Percentiles rank a stretch among this genome's conserved stretches.
Evolutionary conservation across 495 filamentous ascomycete species (phyloP).

Genomic region (Parachaetomium inaequale): DNA sequence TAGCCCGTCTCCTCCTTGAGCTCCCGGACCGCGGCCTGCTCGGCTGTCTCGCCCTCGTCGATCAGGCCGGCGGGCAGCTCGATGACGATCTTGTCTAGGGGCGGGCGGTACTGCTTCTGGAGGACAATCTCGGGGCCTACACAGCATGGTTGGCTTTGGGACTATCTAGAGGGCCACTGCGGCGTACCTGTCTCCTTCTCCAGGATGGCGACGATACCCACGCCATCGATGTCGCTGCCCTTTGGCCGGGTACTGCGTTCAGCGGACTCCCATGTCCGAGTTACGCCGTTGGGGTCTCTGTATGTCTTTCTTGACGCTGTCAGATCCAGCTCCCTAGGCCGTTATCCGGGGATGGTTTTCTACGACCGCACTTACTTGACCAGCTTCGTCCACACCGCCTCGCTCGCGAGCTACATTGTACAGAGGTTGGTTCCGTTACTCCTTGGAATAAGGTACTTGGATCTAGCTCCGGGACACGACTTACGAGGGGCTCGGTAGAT

Average conservation of each 20-base stretch:
- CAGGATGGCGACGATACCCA: conserved; percentile 85
- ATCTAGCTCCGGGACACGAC: neutral
- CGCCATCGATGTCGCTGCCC: conserved; percentile 73
- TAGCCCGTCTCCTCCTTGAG: conserved; percentile 94
- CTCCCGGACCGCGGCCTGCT: conserved; percentile 79
- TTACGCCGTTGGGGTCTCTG: conserved; percentile 62
- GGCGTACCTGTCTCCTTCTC: conserved; percentile 55
- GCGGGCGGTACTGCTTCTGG: conserved; percentile 86
- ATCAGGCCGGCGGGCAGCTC: conserved; percentile 86
- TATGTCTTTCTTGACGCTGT: conserved; percentile 59
- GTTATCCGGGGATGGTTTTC: neutral
- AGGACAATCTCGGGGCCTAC: conserved; percentile 70
- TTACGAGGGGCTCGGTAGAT: conserved; percentile 34
- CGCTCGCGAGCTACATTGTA: conserved; percentile 38
- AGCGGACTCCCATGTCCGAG: conserved; percentile 76
- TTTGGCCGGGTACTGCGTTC: conserved; percentile 71
- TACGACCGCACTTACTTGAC: conserved; percentile 25
- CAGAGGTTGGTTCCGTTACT: neutral
- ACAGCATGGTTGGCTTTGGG: neutral
- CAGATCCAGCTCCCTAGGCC: neutral
- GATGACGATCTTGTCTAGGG: conserved; percentile 70
- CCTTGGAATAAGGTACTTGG: neutral
- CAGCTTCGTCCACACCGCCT: conserved; percentile 72
- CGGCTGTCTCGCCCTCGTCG: conserved; percentile 74
- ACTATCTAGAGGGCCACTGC: neutral